Evolutionary conservation across 768 basidiomycete genomes (phyloP), one percentile per base, ranked within the genome.

Genomic region (Boletus fagicola): DNA sequence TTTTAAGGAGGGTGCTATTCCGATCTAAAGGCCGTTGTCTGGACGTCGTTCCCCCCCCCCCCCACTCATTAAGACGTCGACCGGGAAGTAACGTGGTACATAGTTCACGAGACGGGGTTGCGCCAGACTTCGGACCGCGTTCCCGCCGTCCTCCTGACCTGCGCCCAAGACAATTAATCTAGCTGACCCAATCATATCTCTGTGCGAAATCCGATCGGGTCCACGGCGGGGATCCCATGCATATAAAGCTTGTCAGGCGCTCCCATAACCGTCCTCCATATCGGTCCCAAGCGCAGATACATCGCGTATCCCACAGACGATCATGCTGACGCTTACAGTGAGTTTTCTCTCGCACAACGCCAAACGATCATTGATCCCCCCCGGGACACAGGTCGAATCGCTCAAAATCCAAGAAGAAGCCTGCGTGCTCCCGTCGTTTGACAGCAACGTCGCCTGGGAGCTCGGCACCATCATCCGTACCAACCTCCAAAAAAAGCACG

Each of bases 371-470:
- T 13, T 12, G 12, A 3, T 1, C 12, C 2, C 10, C 43, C 12
- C n/a, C n/a, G 11, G 5, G 6, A 10, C 16, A 24, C 13, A 68
- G 63, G n/a, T 71, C 45, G 61, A 63, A 31, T 48, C 54, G 4
- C 43, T 73, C 51, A 53, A 52, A 30, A 54, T 65, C 5, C 54
- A 73, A 46, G 74, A 75, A 42, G 47, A 62, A 10, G 56, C 60
- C 11, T 65, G 71, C 40, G 46, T 62, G 1, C 71, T 74, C 57
- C 59, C 57, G 1, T 24, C 63, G 0, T 74, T 74, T 58, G 65
- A 72, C 49, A 65, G 67, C 26, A 60, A 68, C 48, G 72, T 72
- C 44, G 74, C 73, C 1, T 74, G 74, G 69, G 67, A 67, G 30
- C 48, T 74, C 26, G 73, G 73, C 15, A 60, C 53, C 31, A 54